A percentile compares a stretch with the other conserved stretches of the same genome.
These are phyloP conservation scores for Podospora anserina DNA, from an alignment of 495 filamentous ascomycete species.

Conservation along the genomic window DNA sequence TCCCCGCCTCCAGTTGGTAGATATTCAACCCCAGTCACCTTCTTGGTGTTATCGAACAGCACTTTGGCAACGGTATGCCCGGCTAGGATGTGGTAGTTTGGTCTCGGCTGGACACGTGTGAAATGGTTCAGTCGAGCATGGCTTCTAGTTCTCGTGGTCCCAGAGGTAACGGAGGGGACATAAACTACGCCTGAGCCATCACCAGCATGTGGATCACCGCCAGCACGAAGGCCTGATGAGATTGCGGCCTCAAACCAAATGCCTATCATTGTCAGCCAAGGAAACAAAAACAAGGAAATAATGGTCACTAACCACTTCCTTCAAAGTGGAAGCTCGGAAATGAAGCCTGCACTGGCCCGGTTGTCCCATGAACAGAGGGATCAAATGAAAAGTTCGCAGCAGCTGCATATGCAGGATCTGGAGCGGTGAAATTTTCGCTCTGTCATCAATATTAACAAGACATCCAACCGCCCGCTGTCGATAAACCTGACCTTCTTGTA, in stretches of 20 bases:
- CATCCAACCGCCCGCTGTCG: background rate
- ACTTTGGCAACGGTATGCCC: conserved; percentile 45
- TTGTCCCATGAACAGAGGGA: conserved; percentile 33
- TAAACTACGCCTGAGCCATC: conserved; percentile 29
- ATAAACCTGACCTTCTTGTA: conserved; percentile 45
- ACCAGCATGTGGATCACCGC: conserved; percentile 38
- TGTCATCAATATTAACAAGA: conserved; percentile 3
- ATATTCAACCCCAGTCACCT: conserved; percentile 32
- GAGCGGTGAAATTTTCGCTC: conserved; percentile 33
- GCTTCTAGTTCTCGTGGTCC: conserved; percentile 37
- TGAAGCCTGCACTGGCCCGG: conserved; percentile 40
- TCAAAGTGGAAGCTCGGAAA: conserved; percentile 44
- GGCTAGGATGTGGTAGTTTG: conserved; percentile 47
- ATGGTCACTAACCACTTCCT: conserved; percentile 19
- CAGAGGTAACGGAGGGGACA: conserved; percentile 40
- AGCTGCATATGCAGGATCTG: conserved; percentile 23
- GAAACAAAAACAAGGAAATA: background rate
- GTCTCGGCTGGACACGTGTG: conserved; percentile 32
- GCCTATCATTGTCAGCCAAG: background rate
- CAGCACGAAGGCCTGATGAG: conserved; percentile 28
- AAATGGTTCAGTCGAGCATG: conserved; percentile 41
- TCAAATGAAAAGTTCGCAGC: conserved; percentile 42
- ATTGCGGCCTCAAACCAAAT: conserved; percentile 32
- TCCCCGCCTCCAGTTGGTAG: conserved; percentile 23
- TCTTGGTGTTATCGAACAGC: conserved; percentile 34